A percentile compares a stretch with the other conserved stretches of the same genome.
These are phyloP conservation scores for Sutorius eximius DNA, from an alignment of 1,284 basidiomycete genomes.

Conservation along the genomic window DNA sequence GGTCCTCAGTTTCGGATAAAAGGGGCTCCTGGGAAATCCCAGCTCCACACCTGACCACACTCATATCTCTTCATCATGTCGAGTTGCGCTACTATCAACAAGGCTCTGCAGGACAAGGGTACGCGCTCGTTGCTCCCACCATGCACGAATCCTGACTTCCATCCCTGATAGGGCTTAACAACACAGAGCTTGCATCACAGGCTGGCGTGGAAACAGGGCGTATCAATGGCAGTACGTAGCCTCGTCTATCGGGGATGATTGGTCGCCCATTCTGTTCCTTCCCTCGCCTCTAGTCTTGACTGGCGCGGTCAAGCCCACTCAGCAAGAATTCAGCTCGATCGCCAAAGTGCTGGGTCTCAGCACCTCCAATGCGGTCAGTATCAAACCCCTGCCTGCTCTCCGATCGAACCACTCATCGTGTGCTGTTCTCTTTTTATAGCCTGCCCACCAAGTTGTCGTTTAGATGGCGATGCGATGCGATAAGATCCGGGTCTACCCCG, in stretches of 20 bases:
- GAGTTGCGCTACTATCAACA: constrained; percentile 53
- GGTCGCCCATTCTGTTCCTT: not conserved
- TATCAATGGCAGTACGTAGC: constrained; percentile 49
- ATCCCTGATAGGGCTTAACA: constrained; percentile 43
- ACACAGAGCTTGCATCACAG: constrained; percentile 47
- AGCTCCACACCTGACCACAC: constrained; percentile 30
- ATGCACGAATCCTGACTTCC: not conserved
- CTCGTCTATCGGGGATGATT: constrained; percentile 15
- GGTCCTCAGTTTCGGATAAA: constrained; percentile 14
- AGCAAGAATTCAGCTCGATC: constrained; percentile 53
- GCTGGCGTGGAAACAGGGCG: constrained; percentile 45
- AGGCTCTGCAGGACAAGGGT: constrained; percentile 55
- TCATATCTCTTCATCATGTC: constrained; percentile 39
- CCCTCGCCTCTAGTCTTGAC: constrained; percentile 47
- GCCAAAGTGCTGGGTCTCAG: constrained; percentile 40
- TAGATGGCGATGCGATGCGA: not conserved
- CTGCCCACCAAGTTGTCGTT: not conserved
- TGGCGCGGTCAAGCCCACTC: constrained; percentile 45
- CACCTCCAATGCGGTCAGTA: constrained; percentile 36
- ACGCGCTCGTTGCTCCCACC: not conserved
- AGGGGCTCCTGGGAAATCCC: not conserved
- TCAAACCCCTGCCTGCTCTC: no score
- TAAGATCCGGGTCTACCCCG: not conserved
- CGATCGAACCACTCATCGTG: not conserved
- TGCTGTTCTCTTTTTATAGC: not conserved